These are phyloP conservation scores for Trapa bicornis DNA, from an alignment of 345 rosid species.

Conservation along the genomic window DNA sequence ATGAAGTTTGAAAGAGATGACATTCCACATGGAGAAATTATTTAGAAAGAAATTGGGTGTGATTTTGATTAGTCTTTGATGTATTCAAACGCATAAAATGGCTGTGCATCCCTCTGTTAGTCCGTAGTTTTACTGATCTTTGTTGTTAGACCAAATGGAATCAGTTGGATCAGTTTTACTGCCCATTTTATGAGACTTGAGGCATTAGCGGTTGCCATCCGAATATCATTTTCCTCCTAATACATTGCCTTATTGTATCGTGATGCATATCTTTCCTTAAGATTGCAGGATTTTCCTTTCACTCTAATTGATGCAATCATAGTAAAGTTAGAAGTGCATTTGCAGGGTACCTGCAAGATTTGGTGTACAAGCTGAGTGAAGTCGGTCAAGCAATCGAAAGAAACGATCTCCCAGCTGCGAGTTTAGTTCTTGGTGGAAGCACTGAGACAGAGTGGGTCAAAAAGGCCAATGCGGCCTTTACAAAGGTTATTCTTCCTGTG, in stretches of 20 bases:
- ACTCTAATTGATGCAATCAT: not conserved
- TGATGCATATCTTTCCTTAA: not conserved
- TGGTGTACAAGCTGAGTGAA: constrained; percentile 81
- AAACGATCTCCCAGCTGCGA: constrained; percentile 55
- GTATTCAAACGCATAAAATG: not conserved
- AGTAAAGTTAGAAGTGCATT: constrained; percentile 6
- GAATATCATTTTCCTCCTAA: not conserved
- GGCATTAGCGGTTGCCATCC: not conserved
- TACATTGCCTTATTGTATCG: not conserved
- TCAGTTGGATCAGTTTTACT: not conserved
- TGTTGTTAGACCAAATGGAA: not conserved
- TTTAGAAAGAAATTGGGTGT: too few species aligned
- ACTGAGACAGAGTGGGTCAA: constrained; percentile 60
- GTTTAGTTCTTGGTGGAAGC: constrained; percentile 63
- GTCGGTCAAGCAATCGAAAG: constrained; percentile 85
- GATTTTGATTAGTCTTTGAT: not conserved
- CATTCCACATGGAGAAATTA: too few species aligned
- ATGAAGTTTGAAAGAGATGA: too few species aligned
- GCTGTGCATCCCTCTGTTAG: not conserved
- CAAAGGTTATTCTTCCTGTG: constrained; percentile 36
- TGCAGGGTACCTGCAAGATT: constrained; percentile 79
- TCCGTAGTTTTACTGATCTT: not conserved
- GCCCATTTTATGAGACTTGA: not conserved
- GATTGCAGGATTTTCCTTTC: not conserved
- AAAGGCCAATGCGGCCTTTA: constrained; percentile 55